Base-by-base conservation (phyloP, 257 asterid species). In the Solanum peruvianum region DNA sequence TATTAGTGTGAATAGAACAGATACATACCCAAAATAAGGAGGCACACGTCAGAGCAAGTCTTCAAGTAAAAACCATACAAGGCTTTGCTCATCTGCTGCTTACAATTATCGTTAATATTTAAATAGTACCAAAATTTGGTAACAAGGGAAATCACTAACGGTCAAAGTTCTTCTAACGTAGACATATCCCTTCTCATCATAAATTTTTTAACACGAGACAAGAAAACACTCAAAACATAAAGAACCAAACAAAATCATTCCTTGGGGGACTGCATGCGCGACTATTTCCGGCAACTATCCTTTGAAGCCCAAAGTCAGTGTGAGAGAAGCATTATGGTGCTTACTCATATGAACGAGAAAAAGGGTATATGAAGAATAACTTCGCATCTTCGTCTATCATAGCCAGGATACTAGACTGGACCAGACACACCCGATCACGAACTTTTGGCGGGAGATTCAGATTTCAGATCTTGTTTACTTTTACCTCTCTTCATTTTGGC, bases 401-500 rank as follows among this genome's bases (percentile, higher is more conserved):
- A 80, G 77, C 85, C 87, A 81, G 29, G 33, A 71, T 58, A 75
- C 45, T 76, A 64, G 70, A 67, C 29, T 62, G 62, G 83, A 27
- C 3, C 56, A 84, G 83, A 84, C 84, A 39, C 25, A 66, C 72
- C 82, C 56, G 49, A 77, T 92, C 90, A 92, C 72, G 45, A 89
- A 86, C 80, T 86, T 89, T 91, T 89, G 87, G 91, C 92, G 71
- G 87, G 87, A 25, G 92, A 67, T 86, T 87, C 96, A 76, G 89
- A 94, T 87, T 90, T 82, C 87, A 93, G 81, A 44, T 95, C 98
- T 89, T 91, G 95, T 88, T 92, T 94, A 93, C 96, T 94, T 91
- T 93, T 96, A 41, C 92, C 94, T 90, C 82, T 95, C 92, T 72
- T 91, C 96, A 94, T 94, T 88, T 93, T 97, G 18, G 98, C 98